phyloP scores from a whole-genome alignment of 2,329 filamentous ascomycete species.

The Penicillium griseofulvum region DNA sequence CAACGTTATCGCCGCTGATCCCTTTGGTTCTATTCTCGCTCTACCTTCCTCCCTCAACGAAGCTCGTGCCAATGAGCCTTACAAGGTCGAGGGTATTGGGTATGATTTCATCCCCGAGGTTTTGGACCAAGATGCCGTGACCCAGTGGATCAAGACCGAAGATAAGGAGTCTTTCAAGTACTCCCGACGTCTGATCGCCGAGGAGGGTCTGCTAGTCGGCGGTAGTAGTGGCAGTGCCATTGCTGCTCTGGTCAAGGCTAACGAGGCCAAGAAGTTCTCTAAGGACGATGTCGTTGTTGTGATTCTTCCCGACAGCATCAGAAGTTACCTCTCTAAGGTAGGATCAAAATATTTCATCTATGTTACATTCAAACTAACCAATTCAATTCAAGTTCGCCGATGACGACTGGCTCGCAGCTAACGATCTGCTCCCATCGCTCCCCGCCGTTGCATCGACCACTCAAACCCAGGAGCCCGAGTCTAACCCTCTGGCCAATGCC shows the following conservation, averaged over 20 bases:
- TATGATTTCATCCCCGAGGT: conserved; percentile 99
- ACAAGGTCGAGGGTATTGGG: conserved; percentile 98
- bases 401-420: conserved; percentile 97
- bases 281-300: conserved; percentile 89
- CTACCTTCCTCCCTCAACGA: conserved; percentile 76
- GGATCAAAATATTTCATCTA: not conserved
- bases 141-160: conserved; percentile 98
- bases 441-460: conserved; percentile 42
- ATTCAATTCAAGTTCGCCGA: conserved; percentile 68
- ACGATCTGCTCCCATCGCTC: conserved; percentile 74
- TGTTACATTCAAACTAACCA: conserved; percentile 10
- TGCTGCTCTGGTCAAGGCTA: conserved; percentile 72
- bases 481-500: conserved; percentile 71
- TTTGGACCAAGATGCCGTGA: conserved; percentile 72
- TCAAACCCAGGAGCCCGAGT: conserved; percentile 33
- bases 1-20: conserved; percentile 90
- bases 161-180: conserved; percentile 88
- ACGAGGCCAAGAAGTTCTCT: conserved; percentile 71
- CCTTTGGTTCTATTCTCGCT: conserved; percentile 86
- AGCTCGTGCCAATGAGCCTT: conserved; percentile 74
- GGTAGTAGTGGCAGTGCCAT: conserved; percentile 93
- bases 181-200: conserved; percentile 84
- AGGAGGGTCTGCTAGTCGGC: conserved; percentile 90
- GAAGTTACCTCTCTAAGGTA: conserved; percentile 90
- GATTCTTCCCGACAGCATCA: conserved; percentile 89